Evolutionary conservation across 1,284 basidiomycete genomes (phyloP).

Genomic region (Cryptococcus sp.): DNA sequence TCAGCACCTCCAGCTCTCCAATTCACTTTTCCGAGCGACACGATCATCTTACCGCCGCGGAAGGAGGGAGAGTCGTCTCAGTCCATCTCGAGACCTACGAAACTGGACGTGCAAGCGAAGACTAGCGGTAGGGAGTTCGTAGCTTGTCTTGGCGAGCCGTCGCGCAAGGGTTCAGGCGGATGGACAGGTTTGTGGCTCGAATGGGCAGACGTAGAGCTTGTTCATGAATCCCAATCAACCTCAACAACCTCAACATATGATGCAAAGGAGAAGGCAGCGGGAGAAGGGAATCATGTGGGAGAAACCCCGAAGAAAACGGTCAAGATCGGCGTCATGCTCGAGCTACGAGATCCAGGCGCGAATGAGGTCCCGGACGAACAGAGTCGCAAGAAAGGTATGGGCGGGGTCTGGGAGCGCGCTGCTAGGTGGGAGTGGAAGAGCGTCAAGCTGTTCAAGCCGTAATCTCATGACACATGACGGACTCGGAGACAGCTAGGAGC

Average conservation of each 20-base stretch:
- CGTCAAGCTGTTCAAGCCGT: conserved; percentile 43
- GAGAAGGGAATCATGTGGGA: conserved; percentile 1
- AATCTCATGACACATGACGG: no score
- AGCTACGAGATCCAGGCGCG: conserved; percentile 41
- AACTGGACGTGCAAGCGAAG: conserved; percentile 57
- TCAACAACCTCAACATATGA: not conserved
- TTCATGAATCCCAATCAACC: conserved; percentile 78
- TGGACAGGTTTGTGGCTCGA: conserved; percentile 60
- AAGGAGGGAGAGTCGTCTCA: conserved; percentile 19
- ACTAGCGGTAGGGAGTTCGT: conserved; percentile 78
- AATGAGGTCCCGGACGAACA: conserved; percentile 30
- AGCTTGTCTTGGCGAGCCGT: conserved; percentile 71
- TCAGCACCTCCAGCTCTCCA: conserved; percentile 55
- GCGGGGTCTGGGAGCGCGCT: conserved; percentile 51
- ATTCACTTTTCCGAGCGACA: conserved; percentile 59
- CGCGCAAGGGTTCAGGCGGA: conserved; percentile 73
- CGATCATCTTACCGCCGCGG: conserved; percentile 44
- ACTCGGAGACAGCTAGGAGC: not conserved
- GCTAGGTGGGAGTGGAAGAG: conserved; percentile 46
- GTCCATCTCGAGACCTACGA: conserved; percentile 44
- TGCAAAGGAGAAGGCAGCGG: not conserved
- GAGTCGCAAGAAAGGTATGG: conserved; percentile 39
- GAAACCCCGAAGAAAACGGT: conserved; percentile 2
- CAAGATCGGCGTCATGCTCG: conserved; percentile 43
- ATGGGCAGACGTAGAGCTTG: conserved; percentile 69